Percentiles rank a stretch among this genome's conserved stretches.
Evolutionary conservation across 208 protist genomes (phyloP).

Genomic region (Trypanosoma cruzi): DNA sequence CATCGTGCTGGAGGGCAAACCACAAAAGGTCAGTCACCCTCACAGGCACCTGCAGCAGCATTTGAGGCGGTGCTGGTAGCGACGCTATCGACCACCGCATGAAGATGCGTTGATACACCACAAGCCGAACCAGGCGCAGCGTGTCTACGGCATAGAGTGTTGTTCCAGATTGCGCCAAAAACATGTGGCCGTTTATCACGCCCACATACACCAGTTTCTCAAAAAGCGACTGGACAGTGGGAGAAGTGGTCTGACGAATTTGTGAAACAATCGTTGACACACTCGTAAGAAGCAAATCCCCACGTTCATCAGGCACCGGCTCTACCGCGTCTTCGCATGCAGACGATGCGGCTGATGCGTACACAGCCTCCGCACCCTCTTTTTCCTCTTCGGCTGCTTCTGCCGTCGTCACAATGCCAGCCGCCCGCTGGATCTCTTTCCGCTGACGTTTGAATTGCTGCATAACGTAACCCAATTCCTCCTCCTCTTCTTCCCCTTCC

Average conservation of each 20-base stretch:
- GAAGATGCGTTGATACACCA: constrained; percentile 84
- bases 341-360: not conserved
- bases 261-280: constrained; percentile 40
- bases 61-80: constrained; percentile 37
- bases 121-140: constrained; percentile 52
- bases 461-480: constrained; percentile 42
- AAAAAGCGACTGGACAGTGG: constrained; percentile 54
- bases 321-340: not conserved
- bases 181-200: constrained; percentile 40
- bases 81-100: constrained; percentile 64
- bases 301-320: not conserved
- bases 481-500: constrained; percentile 26
- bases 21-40: constrained; percentile 47
- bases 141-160: constrained; percentile 71
- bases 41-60: constrained; percentile 44
- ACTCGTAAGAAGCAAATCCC: constrained; percentile 26
- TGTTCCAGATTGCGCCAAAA: constrained; percentile 80
- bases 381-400: not conserved
- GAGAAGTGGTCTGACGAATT: constrained; percentile 42
- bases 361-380: not conserved
- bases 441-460: constrained; percentile 62
- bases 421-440: constrained; percentile 24
- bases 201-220: constrained; percentile 66
- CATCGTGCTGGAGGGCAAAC: constrained; percentile 57
- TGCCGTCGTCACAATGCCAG: constrained; percentile 8